Evolutionary conservation across 805 yeast genomes (phyloP), one percentile per base, ranked within the genome.

Genomic region (Lachancea sp.): DNA sequence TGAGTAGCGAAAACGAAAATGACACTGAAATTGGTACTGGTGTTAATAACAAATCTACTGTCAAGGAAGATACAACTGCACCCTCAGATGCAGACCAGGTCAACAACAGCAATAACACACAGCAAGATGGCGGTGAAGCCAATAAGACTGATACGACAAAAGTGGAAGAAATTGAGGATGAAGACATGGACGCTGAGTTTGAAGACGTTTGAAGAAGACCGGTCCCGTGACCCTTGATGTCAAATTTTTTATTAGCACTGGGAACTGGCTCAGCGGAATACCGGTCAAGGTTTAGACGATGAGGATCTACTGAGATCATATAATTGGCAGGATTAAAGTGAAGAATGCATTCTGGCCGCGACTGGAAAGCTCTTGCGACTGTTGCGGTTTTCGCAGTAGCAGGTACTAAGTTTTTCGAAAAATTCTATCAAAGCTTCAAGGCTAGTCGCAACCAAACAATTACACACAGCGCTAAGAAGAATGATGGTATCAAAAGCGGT

Each of bases 141-240:
- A 35, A 41, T 17, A 17, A 8, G 16, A 22, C 8, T 25, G 38
- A 7, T 12, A n/a, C 39, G 11, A 35, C 16, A 3, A 36, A 31
- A 15, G 47, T 43, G 7, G 53, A 50, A 25, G 57, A 46, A 13
- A 56, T 52, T 30, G 61, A 54, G 22, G 65, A 60, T 32, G 66
- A 60, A 20, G 67, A 63, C 20, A 57, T 57, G 54, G 66, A 62
- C 29, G 58, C 59, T 30, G 68, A 62, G 36, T 65, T 65, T 49
- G 69, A 65, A 46, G 68, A 65, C 44, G 69, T 65, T 25, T 54
- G 41, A 36, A 22, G 11, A 10, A 12, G 8, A 18, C 4, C 17
- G 25, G 16, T 18, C 16, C 17, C 42, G 34, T 29, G 34, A 29
- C 35, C n/a, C 15, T 27, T 38, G 35, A 30, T 22, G 19, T 25